Percentiles rank a stretch among this genome's conserved stretches.
Evolutionary conservation across 306 rosid genomes (phyloP).

Genomic region (Sophora flavescens): DNA sequence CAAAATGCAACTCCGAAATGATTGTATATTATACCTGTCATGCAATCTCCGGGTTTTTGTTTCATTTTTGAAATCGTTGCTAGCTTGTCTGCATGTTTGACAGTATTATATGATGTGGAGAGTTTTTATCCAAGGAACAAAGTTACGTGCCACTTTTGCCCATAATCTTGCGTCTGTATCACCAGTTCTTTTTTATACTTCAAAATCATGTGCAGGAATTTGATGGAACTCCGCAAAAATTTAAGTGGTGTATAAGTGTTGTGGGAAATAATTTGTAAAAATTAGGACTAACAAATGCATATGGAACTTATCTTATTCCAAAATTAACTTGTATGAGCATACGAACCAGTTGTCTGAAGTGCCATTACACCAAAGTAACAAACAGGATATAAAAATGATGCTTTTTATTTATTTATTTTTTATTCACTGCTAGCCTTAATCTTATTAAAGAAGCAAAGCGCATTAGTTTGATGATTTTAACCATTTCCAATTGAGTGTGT

Average conservation of each 20-base stretch:
- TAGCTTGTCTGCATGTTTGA: slow-evolving; percentile 16
- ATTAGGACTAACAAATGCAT: not conserved
- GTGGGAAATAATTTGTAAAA: not conserved
- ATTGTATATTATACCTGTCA: slow-evolving; percentile 36
- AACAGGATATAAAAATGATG: too few species aligned
- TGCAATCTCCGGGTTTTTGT: slow-evolving; percentile 10
- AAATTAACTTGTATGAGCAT: too few species aligned
- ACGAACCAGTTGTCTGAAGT: too few species aligned
- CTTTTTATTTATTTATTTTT: too few species aligned
- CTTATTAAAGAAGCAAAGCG: too few species aligned
- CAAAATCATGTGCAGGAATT: slow-evolving; percentile 13
- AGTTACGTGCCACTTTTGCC: not conserved
- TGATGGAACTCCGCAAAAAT: not conserved
- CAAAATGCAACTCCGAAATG: slow-evolving; percentile 18
- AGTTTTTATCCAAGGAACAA: slow-evolving; percentile 1
- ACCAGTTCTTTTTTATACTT: not conserved
- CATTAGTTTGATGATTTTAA: too few species aligned
- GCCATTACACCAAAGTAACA: too few species aligned
- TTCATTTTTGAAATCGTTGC: not conserved
- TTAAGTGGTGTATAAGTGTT: not conserved
- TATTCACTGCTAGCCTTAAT: too few species aligned
- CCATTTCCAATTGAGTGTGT: too few species aligned
- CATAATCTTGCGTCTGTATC: not conserved
- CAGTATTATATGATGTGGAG: slow-evolving; percentile 6
- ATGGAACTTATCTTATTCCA: not conserved